Percentiles rank a stretch among this genome's conserved stretches.
These are phyloP conservation scores for Cephalotrichum gorgonifer DNA, from an alignment of 2,329 filamentous ascomycete genomes.

Conservation along the genomic window DNA sequence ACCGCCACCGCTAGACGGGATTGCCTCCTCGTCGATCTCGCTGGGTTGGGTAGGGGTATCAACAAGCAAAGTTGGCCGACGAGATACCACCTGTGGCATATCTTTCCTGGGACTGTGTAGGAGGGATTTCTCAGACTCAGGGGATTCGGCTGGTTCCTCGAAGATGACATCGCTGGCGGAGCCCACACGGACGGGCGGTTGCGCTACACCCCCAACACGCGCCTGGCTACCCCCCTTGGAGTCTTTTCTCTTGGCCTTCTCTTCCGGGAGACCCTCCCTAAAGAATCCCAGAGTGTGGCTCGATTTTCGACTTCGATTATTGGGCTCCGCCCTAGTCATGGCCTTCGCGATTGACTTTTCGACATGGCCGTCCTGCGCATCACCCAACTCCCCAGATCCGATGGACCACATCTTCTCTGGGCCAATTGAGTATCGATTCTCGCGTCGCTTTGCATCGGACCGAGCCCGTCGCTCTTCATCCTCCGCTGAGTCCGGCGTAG, in stretches of 20 bases:
- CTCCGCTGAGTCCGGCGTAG: neutral
- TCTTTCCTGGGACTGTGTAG: neutral
- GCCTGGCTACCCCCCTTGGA: conserved; percentile 12
- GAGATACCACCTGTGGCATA: neutral
- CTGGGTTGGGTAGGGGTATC: neutral
- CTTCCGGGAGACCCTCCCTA: conserved; percentile 51
- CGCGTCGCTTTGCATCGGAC: neutral
- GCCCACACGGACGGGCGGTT: neutral
- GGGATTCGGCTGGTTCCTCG: neutral
- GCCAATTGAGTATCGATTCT: conserved; percentile 14
- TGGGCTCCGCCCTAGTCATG: conserved; percentile 49
- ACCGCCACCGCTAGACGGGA: neutral
- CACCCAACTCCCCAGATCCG: conserved; percentile 36
- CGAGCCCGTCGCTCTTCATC: conserved; percentile 2
- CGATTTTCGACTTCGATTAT: conserved; percentile 55
- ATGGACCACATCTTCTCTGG: conserved; percentile 57
- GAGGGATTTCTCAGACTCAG: neutral
- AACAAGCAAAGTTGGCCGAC: neutral
- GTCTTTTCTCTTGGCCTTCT: conserved; percentile 45
- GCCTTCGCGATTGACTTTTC: conserved; percentile 56
- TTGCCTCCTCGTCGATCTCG: neutral
- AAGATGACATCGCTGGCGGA: neutral
- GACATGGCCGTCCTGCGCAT: conserved; percentile 44
- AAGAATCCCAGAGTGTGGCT: conserved; percentile 59
- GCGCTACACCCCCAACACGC: neutral